Evolutionary conservation across 169 alveolate species (phyloP).

Genomic region (Fabrea salina): DNA sequence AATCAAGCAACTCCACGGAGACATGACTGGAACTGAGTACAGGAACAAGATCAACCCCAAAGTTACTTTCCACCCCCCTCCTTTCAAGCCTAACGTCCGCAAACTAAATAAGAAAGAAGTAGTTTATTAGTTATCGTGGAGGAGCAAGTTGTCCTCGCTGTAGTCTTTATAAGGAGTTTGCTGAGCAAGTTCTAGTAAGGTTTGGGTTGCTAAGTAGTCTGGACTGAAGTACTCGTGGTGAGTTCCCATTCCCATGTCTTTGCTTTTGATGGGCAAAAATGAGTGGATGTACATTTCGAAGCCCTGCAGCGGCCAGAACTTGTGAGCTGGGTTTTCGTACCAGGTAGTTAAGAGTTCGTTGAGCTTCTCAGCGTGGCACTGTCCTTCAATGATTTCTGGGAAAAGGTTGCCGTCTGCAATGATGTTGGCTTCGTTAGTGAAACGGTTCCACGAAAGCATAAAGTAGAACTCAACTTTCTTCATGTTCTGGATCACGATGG

Average conservation of each 20-base stretch:
- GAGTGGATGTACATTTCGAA: neutral
- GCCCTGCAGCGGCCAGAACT: slow-evolving; percentile 4
- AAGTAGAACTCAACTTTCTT: slow-evolving; percentile 20
- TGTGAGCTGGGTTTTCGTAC: slow-evolving; percentile 15
- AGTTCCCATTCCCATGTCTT: slow-evolving; percentile 27
- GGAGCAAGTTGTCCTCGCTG: slow-evolving; percentile 4
- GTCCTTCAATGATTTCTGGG: slow-evolving; percentile 34
- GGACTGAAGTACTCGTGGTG: slow-evolving; percentile 23
- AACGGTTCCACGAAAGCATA: slow-evolving; percentile 11
- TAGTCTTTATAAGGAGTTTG: neutral
- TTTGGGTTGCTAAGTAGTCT: neutral
- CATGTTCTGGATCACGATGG: slow-evolving; percentile 27
- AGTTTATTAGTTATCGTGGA: slow-evolving; percentile 33
- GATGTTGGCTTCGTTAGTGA: slow-evolving; percentile 21
- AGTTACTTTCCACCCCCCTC: slow-evolving; percentile 23
- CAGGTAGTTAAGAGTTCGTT: neutral
- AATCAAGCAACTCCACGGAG: neutral
- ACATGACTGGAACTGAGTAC: slow-evolving; percentile 13
- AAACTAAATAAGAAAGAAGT: neutral
- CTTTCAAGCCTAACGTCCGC: slow-evolving; percentile 19
- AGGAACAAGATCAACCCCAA: neutral
- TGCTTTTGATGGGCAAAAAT: slow-evolving; percentile 1
- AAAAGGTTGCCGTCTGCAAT: slow-evolving; percentile 25
- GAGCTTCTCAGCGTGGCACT: slow-evolving; percentile 14
- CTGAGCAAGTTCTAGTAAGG: neutral